Conservation (phyloP, 2,329 filamentous ascomycete species). For the Trichoderma aggressivum region DNA sequence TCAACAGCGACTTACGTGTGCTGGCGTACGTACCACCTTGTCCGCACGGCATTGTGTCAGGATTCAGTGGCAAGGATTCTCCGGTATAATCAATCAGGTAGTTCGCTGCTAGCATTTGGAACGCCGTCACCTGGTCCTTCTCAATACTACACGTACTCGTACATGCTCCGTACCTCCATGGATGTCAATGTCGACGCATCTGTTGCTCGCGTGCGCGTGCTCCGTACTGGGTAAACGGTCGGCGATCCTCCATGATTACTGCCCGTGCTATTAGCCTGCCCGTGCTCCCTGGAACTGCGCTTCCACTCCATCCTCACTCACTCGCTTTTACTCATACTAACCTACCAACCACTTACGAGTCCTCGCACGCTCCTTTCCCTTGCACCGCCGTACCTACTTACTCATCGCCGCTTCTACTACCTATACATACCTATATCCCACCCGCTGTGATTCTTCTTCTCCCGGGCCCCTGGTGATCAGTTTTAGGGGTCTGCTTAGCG, state of each 20-base stretch:
- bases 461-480: neutral
- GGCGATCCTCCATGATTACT: neutral
- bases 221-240: neutral
- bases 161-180: neutral
- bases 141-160: too few species aligned
- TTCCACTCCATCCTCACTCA: neutral
- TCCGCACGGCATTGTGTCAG: neutral
- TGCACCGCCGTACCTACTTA: neutral
- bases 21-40: neutral
- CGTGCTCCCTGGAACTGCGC: neutral
- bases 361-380: neutral
- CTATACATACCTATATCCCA: too few species aligned
- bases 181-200: neutral
- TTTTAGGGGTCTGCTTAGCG: neutral
- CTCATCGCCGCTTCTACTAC: neutral
- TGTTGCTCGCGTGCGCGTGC: neutral
- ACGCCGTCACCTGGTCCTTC: neutral
- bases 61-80: neutral
- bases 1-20: neutral
- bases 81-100: neutral
- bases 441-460: neutral
- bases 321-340: neutral
- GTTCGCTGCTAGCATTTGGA: neutral
- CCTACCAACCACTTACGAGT: neutral
- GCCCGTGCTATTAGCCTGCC: neutral